Evolutionary conservation across 257 asterid species (phyloP).

Genomic region (Echium plantagineum): DNA sequence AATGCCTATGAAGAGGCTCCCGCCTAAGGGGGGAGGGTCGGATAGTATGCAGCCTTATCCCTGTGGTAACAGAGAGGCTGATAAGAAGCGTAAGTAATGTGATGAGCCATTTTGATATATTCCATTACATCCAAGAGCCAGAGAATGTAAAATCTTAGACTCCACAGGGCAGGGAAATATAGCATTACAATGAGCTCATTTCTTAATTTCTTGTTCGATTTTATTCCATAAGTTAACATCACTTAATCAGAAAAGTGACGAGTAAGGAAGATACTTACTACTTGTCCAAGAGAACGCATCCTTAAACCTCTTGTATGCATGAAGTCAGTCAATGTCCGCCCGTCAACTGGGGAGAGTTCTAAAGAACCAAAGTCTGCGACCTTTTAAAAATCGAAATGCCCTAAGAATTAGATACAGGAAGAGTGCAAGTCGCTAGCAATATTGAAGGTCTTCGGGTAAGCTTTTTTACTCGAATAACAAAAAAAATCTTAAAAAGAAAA

Average conservation of each 20-base stretch:
- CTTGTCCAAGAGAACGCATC: constrained; percentile 97
- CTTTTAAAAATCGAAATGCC: constrained; percentile 31
- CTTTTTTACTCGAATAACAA: constrained; percentile 20
- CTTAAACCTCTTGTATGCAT: constrained; percentile 99
- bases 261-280: constrained; percentile 41
- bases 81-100: too few relatives aligned
- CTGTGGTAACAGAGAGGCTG: too few relatives aligned
- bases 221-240: neutral
- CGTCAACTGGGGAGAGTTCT: constrained; percentile 98
- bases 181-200: too few relatives aligned
- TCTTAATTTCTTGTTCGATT: neutral
- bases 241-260: neutral
- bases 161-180: too few relatives aligned
- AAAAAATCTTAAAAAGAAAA: too few relatives aligned
- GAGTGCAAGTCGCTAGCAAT: constrained; percentile 1
- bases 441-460: constrained; percentile 8
- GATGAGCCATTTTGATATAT: too few relatives aligned
- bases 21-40: too few relatives aligned
- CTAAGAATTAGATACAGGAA: constrained; percentile 5
- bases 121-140: too few relatives aligned
- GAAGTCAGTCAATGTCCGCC: constrained; percentile 93
- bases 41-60: too few relatives aligned
- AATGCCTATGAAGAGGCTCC: too few relatives aligned
- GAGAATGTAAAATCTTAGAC: too few relatives aligned
- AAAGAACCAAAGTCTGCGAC: constrained; percentile 98